Base-by-base conservation (phyloP, 495 filamentous ascomycete species). In the Antarctomyces pellizariae region DNA sequence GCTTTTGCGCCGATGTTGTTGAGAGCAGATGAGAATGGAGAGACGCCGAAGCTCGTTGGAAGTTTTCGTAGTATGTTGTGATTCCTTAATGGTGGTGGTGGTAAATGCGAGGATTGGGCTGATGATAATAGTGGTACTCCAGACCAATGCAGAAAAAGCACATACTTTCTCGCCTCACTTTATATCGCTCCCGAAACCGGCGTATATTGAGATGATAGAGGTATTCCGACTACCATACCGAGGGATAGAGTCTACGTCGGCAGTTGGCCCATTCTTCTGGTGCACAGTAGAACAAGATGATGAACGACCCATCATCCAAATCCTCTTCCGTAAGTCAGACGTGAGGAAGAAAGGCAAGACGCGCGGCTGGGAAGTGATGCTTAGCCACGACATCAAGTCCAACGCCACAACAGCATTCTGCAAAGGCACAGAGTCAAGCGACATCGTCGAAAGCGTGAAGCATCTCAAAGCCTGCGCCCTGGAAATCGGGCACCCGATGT, bases 231-330 rank as follows among this genome's bases (percentile, higher is more conserved):
- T 65, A 5, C 61, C 61, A 9, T 60, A 56, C 24, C 40, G 54
- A 16, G 54, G 46, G 13, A 59, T 65, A 26, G 61, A 65, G 37
- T 41, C 50, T 24, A 51, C 41, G 9, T 53, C 51, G 32, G 48
- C 54, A 15, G 58, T 64, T 23, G 61, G 61, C 1, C 61, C 61
- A 1, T 63, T 62, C 30, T 65, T 64, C 41, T 65, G 59, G 61
- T 49, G 44, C 18, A 48, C 57, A 16, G 50, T 53, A 27, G 58
- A 63, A 34, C 49, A 58, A 33, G 51, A 61, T 29, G 53, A 59
- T 18, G 41, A 50, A n/a, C n/a, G 3, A 48, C 55, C 30, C 58
- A 50, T 5, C 55, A 64, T 37, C 36, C 64, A 65, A 37, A 55
- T 65, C 34, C 50, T 63, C 15, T 60, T 54, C 37, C 52, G 60